These are phyloP conservation scores for Zelonia costaricensis DNA, from an alignment of 208 protist species.

Conservation along the genomic window DNA sequence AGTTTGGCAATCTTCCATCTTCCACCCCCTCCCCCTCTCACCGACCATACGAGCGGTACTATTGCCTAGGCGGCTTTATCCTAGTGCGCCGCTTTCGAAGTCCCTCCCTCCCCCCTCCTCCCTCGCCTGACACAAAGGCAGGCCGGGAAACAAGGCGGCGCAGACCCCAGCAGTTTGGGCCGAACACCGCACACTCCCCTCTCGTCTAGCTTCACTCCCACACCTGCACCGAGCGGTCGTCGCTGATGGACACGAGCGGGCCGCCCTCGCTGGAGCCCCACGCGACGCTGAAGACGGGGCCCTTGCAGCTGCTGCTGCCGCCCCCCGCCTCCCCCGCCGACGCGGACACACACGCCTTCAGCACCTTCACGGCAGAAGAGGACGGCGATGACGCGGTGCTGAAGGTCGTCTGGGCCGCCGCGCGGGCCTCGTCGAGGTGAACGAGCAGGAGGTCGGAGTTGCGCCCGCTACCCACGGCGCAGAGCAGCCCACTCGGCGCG, in stretches of 20 bases:
- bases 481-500: constrained; percentile 35
- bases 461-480: constrained; percentile 49
- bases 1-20: no score
- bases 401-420: background rate
- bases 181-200: no score
- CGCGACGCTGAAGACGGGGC: constrained; percentile 35
- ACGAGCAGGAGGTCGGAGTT: constrained; percentile 25
- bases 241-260: constrained; percentile 31
- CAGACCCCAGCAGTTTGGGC: no score
- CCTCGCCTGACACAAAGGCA: no score
- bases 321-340: background rate
- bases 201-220: constrained; percentile 21
- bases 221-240: constrained; percentile 28
- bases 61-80: no score
- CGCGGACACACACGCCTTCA: constrained; percentile 14
- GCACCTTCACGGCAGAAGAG: constrained; percentile 11
- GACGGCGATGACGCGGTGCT: background rate
- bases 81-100: no score
- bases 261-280: constrained; percentile 35
- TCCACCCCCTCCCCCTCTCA: no score
- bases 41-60: no score
- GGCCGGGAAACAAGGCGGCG: no score
- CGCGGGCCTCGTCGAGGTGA: constrained; percentile 8
- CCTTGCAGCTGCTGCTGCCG: constrained; percentile 9
- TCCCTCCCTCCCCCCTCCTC: no score